Conservation (phyloP, 352 stramenopile genomes). For the Elongisporangium anandrum region DNA sequence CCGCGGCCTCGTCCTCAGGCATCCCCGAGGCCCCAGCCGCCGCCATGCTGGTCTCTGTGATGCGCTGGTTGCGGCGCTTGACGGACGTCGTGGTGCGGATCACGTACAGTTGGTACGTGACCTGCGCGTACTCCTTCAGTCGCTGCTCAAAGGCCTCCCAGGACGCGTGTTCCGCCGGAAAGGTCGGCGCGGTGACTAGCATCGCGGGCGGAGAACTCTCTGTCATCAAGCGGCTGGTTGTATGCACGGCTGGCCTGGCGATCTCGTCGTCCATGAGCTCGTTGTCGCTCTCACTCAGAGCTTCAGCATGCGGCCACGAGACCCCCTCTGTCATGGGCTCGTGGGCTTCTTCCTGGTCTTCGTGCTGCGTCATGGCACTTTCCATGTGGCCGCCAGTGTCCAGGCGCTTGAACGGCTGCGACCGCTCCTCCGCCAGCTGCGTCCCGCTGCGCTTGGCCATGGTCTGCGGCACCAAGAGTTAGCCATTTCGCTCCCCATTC, state of each 20-base stretch:
- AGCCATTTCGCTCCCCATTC: not conserved
- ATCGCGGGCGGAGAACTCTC: not conserved
- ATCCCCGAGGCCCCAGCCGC: not conserved
- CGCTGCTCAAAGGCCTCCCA: slow-evolving; percentile 64
- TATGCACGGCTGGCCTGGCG: not conserved
- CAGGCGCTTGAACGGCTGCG: slow-evolving; percentile 11
- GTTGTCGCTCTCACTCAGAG: not conserved
- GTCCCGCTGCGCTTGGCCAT: not conserved
- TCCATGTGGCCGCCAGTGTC: not conserved
- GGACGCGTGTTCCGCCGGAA: slow-evolving; percentile 45
- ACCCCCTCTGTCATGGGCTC: not conserved
- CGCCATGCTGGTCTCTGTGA: slow-evolving; percentile 33
- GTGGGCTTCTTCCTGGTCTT: slow-evolving; percentile 5
- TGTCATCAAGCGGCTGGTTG: not conserved
- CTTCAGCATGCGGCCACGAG: slow-evolving; percentile 1
- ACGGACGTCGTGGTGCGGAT: slow-evolving; percentile 77
- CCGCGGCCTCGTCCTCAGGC: not conserved
- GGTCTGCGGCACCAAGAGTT: not conserved
- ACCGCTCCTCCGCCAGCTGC: slow-evolving; percentile 1
- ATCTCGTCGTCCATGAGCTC: not conserved
- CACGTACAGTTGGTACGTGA: slow-evolving; percentile 71
- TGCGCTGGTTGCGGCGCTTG: slow-evolving; percentile 63
- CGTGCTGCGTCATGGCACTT: slow-evolving; percentile 3
- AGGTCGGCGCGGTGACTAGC: slow-evolving; percentile 34
- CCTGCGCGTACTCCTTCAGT: slow-evolving; percentile 52